Evolutionary conservation across 73 alveolate species (phyloP).

Genomic region (Paramecium pentaurelia): DNA sequence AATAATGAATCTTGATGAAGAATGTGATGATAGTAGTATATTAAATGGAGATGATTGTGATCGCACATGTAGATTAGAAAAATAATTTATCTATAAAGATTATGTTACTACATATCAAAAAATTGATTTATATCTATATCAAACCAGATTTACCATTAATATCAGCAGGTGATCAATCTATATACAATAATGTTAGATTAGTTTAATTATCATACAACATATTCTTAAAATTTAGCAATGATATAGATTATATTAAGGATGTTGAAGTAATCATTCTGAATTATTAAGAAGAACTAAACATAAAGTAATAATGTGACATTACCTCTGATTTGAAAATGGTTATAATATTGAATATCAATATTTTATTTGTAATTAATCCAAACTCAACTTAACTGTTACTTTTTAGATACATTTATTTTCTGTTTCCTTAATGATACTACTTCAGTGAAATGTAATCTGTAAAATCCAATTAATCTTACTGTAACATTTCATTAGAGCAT

Average conservation of each 20-base stretch:
- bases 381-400: neutral
- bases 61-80: neutral
- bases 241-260: neutral
- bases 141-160: neutral
- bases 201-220: neutral
- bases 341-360: no score
- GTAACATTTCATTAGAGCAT: neutral
- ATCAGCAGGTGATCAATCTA: neutral
- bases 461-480: no score
- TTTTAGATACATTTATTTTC: neutral
- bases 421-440: no score
- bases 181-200: neutral
- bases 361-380: neutral
- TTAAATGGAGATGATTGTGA: neutral
- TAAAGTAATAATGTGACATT: neutral
- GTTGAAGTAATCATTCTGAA: neutral
- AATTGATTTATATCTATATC: no score
- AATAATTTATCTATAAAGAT: neutral
- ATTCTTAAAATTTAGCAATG: neutral
- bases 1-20: neutral
- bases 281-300: neutral
- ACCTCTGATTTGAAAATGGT: neutral
- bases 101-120: no score
- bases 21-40: neutral
- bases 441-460: no score